phyloP scores from a whole-genome alignment of 768 basidiomycete species.

The Macrolepiota dolichaula region DNA sequence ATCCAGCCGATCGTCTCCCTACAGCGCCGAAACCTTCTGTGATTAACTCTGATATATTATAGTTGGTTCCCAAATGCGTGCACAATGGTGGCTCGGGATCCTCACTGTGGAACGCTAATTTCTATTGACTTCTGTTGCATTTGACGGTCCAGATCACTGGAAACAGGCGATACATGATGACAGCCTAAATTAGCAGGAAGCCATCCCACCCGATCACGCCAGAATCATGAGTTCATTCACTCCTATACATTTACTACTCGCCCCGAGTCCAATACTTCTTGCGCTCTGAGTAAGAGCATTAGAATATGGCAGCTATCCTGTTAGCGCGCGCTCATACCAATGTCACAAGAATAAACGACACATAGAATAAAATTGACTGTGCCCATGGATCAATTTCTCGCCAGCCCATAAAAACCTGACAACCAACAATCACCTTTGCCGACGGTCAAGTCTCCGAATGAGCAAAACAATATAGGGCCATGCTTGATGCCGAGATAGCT shows the following conservation, averaged over 20 bases:
- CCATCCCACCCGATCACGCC: not conserved
- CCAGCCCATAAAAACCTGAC: not conserved
- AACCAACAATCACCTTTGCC: not conserved
- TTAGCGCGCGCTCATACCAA: not conserved
- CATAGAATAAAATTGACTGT: not conserved
- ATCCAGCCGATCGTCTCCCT: no score
- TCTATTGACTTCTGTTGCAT: not conserved
- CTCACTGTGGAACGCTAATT: not conserved
- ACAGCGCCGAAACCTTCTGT: no score
- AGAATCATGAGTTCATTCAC: not conserved
- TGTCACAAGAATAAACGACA: not conserved
- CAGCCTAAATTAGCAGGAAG: not conserved
- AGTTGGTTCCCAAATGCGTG: no score
- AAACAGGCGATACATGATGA: not conserved
- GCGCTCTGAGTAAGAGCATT: no score
- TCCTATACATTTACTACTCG: not conserved
- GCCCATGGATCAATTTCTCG: not conserved
- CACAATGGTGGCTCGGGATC: not conserved
- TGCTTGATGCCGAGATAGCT: constrained; percentile 35
- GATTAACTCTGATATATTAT: no score
- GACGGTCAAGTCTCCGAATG: not conserved
- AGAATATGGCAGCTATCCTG: not conserved
- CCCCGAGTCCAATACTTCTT: not conserved
- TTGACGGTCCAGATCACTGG: not conserved
- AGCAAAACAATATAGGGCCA: not conserved